phyloP scores from a whole-genome alignment of 1,139 yeast genomes.

The Citeromyces siamensis region DNA sequence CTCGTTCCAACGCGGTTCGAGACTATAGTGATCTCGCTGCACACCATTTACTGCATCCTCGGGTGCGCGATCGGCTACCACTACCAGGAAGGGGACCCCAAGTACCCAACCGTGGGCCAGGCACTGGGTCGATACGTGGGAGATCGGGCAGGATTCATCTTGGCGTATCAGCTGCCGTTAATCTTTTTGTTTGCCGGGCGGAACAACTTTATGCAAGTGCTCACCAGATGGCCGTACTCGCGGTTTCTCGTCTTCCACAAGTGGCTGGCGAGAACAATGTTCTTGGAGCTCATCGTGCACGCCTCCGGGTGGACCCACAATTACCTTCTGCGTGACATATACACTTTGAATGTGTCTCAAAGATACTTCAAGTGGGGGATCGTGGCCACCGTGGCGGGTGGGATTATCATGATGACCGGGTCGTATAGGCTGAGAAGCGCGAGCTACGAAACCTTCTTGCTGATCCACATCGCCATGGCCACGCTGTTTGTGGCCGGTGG shows the following conservation, averaged over 20 bases:
- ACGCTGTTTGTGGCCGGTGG: conserved; percentile 41
- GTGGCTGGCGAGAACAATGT: conserved; percentile 42
- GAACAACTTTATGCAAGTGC: conserved; percentile 50
- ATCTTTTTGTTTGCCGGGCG: conserved; percentile 52
- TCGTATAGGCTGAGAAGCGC: conserved; percentile 36
- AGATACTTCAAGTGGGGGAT: conserved; percentile 43
- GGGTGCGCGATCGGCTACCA: conserved; percentile 21
- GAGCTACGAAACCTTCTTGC: conserved; percentile 53
- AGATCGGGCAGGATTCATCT: conserved; percentile 47
- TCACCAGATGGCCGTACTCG: conserved; percentile 56
- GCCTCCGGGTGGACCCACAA: conserved; percentile 34
- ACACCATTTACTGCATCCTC: conserved; percentile 27
- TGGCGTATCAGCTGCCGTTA: conserved; percentile 40
- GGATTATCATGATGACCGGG: conserved; percentile 33
- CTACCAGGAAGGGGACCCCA: conserved; percentile 25
- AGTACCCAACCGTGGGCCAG: conserved; percentile 22
- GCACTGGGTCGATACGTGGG: conserved; percentile 46
- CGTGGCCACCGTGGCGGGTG: conserved; percentile 27
- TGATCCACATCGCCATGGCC: conserved; percentile 46
- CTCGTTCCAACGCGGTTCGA: conserved; percentile 58
- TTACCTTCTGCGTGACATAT: conserved; percentile 23
- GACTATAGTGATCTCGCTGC: conserved; percentile 32
- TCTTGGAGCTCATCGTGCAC: conserved; percentile 31
- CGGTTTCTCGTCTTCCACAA: conserved; percentile 55
- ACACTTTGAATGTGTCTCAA: conserved; percentile 22